Evolutionary conservation across 106 monocot species (phyloP).

Genomic region (Platanthera zijinensis): DNA sequence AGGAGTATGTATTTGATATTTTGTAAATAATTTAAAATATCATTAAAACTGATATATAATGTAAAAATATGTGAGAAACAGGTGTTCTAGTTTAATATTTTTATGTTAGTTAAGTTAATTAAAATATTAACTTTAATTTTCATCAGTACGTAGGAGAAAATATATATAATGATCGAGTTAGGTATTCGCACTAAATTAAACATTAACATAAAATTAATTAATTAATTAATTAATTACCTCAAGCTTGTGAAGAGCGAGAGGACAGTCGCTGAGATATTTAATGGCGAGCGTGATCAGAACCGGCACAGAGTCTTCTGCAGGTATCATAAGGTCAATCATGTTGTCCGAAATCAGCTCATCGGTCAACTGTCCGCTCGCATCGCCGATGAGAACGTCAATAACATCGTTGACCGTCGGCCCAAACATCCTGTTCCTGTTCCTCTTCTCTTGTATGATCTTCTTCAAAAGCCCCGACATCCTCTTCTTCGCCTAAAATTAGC

Average conservation of each 20-base stretch:
- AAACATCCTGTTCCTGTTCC: constrained; percentile 10
- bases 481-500: constrained; percentile 32
- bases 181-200: no score
- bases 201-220: not conserved
- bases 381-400: constrained; percentile 63
- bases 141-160: no score
- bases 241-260: constrained; percentile 47
- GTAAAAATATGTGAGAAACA: no score
- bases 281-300: constrained; percentile 70
- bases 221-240: constrained; percentile 37
- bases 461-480: constrained; percentile 62
- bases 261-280: constrained; percentile 80
- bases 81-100: no score
- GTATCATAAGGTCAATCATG: constrained; percentile 94
- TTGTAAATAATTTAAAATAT: no score
- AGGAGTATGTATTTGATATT: no score
- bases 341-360: constrained; percentile 84
- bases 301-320: constrained; percentile 90
- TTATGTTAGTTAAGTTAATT: no score
- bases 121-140: not conserved
- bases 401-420: constrained; percentile 26
- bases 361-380: constrained; percentile 43
- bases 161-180: no score
- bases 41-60: no score
- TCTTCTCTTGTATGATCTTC: constrained; percentile 50